Conservation (phyloP, 495 filamentous ascomycete species). For the Talaromyces ruber region DNA sequence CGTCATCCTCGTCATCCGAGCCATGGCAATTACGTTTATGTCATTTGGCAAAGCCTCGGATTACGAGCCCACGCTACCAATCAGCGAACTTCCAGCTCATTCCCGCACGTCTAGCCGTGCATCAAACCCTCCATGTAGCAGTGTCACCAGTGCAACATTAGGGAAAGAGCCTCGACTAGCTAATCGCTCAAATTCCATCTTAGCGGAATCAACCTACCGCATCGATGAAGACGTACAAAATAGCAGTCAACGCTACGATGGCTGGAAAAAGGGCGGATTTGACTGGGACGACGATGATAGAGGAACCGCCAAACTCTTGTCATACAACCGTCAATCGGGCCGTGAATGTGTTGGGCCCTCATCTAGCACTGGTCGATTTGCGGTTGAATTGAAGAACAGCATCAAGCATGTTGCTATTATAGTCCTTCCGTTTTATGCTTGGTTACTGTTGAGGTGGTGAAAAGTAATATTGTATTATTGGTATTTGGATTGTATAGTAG, state of each 20-base stretch:
- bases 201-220: slow-evolving; percentile 8
- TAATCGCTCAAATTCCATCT: slow-evolving; percentile 17
- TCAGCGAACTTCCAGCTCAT: slow-evolving; percentile 18
- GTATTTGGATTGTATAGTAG: neutral
- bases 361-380: slow-evolving; percentile 11
- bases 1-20: slow-evolving; percentile 47
- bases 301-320: slow-evolving; percentile 3
- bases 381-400: slow-evolving; percentile 17
- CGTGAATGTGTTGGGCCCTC: slow-evolving; percentile 9
- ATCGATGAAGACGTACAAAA: slow-evolving; percentile 9
- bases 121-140: slow-evolving; percentile 26
- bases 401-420: slow-evolving; percentile 32
- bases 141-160: slow-evolving; percentile 26
- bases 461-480: neutral
- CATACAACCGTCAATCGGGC: slow-evolving; percentile 9
- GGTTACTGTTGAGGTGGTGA: slow-evolving; percentile 45
- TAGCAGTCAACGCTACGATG: slow-evolving; percentile 2
- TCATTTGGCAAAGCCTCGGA: slow-evolving; percentile 6
- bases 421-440: slow-evolving; percentile 41
- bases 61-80: slow-evolving; percentile 24
- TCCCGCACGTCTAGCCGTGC: slow-evolving; percentile 13
- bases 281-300: slow-evolving; percentile 5
- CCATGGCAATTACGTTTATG: slow-evolving; percentile 40
- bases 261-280: neutral
- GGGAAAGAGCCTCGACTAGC: slow-evolving; percentile 22